Percentiles rank a stretch among this genome's conserved stretches.
Evolutionary conservation across 2,329 filamentous ascomycete species (phyloP).

Genomic region (Penicillium hesseltinei): DNA sequence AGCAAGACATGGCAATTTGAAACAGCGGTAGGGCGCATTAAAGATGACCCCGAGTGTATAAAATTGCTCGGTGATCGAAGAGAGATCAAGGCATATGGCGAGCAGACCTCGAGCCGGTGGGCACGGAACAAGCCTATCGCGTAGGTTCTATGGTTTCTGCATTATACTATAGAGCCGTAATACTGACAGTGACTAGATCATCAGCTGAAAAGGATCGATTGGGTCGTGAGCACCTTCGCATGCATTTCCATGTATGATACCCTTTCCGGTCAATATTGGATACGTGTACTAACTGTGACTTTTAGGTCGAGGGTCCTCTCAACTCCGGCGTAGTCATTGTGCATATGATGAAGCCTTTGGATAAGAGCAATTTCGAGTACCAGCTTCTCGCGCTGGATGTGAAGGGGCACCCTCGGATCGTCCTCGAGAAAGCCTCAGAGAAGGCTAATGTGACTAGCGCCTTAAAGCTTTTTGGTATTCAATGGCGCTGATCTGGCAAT

Average conservation of each 20-base stretch:
- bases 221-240: constrained; percentile 75
- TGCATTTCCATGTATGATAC: constrained; percentile 74
- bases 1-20: constrained; percentile 89
- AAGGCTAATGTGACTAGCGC: constrained; percentile 41
- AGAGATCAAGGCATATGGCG: constrained; percentile 77
- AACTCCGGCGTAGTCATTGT: constrained; percentile 72
- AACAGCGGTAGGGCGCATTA: constrained; percentile 76
- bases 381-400: constrained; percentile 78
- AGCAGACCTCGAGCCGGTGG: constrained; percentile 80
- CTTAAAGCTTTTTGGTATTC: constrained; percentile 52
- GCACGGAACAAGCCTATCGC: constrained; percentile 60
- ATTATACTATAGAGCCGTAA: not conserved
- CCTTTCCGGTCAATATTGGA: not conserved
- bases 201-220: constrained; percentile 66
- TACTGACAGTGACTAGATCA: constrained; percentile 49
- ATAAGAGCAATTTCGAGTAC: constrained; percentile 70
- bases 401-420: constrained; percentile 56
- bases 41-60: constrained; percentile 66
- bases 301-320: constrained; percentile 71
- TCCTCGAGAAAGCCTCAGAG: constrained; percentile 47
- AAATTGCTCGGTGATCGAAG: constrained; percentile 71
- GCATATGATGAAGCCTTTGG: constrained; percentile 70
- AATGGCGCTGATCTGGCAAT: constrained; percentile 39
- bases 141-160: constrained; percentile 27
- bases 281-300: constrained; percentile 6